phyloP scores from a whole-genome alignment of 2,329 filamentous ascomycete species.

The Pseudogymnoascus sp. region DNA sequence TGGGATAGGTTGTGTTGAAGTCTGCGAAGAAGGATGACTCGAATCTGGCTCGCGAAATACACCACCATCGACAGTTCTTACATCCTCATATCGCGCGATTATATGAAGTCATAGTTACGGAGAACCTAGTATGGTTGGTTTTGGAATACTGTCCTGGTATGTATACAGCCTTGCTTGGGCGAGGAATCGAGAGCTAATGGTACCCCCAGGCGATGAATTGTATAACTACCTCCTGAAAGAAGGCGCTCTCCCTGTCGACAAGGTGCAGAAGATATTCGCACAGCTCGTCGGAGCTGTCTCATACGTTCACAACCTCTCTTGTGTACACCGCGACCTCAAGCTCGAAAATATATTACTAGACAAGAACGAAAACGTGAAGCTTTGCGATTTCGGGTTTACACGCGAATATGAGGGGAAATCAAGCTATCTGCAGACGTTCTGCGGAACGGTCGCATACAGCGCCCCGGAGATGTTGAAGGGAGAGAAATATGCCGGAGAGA shows the following conservation, averaged over 20 bases:
- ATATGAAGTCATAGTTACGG: conserved; percentile 97
- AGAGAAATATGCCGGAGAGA: conserved; percentile 95
- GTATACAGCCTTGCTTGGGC: conserved; percentile 20
- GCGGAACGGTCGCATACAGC: conserved; percentile 94
- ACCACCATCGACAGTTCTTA: conserved; percentile 95
- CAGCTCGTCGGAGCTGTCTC: conserved; percentile 91
- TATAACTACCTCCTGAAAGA: conserved; percentile 92
- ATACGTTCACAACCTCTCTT: conserved; percentile 91
- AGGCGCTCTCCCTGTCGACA: conserved; percentile 74
- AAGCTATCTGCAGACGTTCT: conserved; percentile 95
- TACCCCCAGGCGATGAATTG: conserved; percentile 74
- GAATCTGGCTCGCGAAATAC: conserved; percentile 94
- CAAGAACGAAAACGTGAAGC: conserved; percentile 93
- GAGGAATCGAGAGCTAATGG: conserved; percentile 25
- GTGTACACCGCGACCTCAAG: conserved; percentile 94
- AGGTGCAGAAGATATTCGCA: conserved; percentile 92
- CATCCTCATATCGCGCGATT: conserved; percentile 94
- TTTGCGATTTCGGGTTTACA: conserved; percentile 97
- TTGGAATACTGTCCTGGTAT: conserved; percentile 91
- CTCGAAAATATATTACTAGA: conserved; percentile 94
- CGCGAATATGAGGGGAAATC: conserved; percentile 93
- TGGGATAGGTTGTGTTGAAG: conserved; percentile 82
- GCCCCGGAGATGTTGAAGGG: conserved; percentile 98
- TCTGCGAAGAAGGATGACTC: conserved; percentile 93
- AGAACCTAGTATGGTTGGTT: conserved; percentile 90